Conservation (phyloP, 345 rosid species). For the Eucalyptus decipiens region DNA sequence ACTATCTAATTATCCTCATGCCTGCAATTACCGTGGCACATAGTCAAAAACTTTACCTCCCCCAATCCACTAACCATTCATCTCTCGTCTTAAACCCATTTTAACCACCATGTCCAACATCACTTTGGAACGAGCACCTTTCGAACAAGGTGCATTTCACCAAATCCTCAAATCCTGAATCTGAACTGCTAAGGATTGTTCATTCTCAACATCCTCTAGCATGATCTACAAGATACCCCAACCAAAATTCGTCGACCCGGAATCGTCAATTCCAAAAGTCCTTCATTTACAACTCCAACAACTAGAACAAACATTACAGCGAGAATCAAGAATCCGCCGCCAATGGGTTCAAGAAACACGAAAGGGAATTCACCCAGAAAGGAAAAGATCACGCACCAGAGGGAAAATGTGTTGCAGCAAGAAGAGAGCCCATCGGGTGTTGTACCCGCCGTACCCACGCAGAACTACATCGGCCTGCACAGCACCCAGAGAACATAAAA, state of each 20-base stretch:
- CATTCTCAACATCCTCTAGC: neutral
- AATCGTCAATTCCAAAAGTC: neutral
- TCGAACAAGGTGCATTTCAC: neutral
- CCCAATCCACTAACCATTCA: neutral
- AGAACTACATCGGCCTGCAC: conserved; percentile 58
- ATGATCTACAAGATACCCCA: neutral
- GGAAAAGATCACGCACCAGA: conserved; percentile 17
- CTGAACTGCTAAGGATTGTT: neutral
- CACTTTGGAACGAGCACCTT: neutral
- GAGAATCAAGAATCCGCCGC: neutral
- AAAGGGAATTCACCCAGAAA: neutral
- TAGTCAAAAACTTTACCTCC: neutral
- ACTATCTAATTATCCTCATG: neutral
- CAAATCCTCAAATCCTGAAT: neutral
- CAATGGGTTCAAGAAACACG: neutral
- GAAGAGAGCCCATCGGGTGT: conserved; percentile 88
- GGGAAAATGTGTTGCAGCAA: conserved; percentile 69
- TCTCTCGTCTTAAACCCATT: neutral
- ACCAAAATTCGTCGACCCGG: neutral
- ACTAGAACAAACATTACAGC: neutral
- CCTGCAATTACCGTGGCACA: neutral
- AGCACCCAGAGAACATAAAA: neutral
- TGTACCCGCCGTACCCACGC: conserved; percentile 96
- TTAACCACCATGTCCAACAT: neutral
- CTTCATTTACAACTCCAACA: neutral